Evolutionary conservation across 1,284 basidiomycete genomes (phyloP), one percentile per base, ranked within the genome.

Genomic region (Rhodotorula sp.): DNA sequence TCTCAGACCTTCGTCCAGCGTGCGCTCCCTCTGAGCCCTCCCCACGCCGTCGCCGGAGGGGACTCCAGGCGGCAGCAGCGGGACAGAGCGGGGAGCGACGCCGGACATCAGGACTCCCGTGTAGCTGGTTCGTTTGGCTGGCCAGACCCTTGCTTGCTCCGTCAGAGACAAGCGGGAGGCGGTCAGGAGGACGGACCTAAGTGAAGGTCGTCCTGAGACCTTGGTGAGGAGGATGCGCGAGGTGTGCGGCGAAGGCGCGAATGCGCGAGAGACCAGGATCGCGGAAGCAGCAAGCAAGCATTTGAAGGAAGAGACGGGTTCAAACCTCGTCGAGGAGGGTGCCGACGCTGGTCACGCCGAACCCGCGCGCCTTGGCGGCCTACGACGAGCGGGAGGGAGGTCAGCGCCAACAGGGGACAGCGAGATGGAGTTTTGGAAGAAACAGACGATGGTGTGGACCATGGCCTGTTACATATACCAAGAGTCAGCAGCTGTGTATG

Each of bases 331-430:
- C 69, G 44, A 66, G 56, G 13, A 70, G 22, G 29, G 64, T 66
- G 22, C 64, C 69, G 61, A 65, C 32, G 5, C 79, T 78, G 54
- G 80, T 80, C 74, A 83, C 80, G 0, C 80, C 80, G 68, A 79
- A 82, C 48, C 80, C 80, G 36, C 80, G 77, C 1, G 82, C 82
- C 39, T 80, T 79, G 64, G 79, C 82, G 32, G 82, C 82, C 64
- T 65, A 32, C 44, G 15, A n/a, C 27, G 63, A 1, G 1, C 27
- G 22, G 25, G 25, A 9, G 2, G 19, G 36, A 46, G 51, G 60
- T 44, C 12, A 54, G 21, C 4, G 29, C 22, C 17, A 17, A 12
- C 17, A 15, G 4, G 54, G 37, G 15, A 19, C 19, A 25, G 27
- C 17, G 13, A 13, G 22, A 15, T 22, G 29, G 15, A 8, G 44